Evolutionary conservation across 306 rosid species (phyloP), one percentile per base, ranked within the genome.

Genomic region (Begonia fuchsioides): DNA sequence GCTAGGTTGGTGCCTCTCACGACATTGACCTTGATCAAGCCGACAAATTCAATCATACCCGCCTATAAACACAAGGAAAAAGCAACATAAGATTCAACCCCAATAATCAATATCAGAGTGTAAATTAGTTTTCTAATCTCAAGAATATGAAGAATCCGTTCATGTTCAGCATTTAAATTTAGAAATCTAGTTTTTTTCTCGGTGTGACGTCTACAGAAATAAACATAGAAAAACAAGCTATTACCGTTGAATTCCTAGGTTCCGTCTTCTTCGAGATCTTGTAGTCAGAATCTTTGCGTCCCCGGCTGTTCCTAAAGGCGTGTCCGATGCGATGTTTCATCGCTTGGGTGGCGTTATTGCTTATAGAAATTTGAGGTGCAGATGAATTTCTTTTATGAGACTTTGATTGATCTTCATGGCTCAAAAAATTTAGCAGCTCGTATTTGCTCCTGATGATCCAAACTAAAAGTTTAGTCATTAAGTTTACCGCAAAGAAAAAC

Each of bases 31-130:
- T 84, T 90, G 39, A 90, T 68, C 65, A 90, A 64, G 60, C 97
- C 95, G 51, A 90, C 80, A 62, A 90, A 90, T 79, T 90, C 95
- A 53, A 90, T 76, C 97, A 81, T 90, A 63, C 95, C 97, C 47
- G 90, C 97, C 97, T 90, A 73, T 60, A 81, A 53, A 69, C 53
- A 68, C 63, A 65, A 51, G 69, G 39, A 39, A 8, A 47, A 43
- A 65, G 47, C 68, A 72, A 67, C 54, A 49, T 56, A 49, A 65
- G 70, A 70, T 53, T 46, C 39, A 52, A 63, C 44, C 52, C 49
- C 51, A 26, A 26, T 26, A 26, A 26, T 26, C 35, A 26, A 26
- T 26, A 26, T 26, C 35, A 26, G 4, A 26, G 8, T 26, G 8
- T 26, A 26, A 6, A 4, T 26, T 5, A 2, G 8, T 26, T 6